These are phyloP conservation scores for Musa schizocarpa DNA, from an alignment of 176 grass and related monocot species.

Conservation along the genomic window DNA sequence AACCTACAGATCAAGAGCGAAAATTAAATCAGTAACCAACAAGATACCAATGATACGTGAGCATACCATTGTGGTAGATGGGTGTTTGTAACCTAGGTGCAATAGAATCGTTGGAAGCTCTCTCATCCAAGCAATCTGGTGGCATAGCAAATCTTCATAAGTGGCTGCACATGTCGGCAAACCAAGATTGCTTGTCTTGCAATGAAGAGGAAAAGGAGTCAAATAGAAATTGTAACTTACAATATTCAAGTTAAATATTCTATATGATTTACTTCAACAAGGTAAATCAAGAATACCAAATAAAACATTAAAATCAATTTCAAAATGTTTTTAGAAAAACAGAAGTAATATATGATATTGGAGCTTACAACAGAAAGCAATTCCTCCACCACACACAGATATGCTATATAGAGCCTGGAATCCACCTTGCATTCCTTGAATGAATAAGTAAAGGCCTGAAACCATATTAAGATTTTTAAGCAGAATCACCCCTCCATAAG, in stretches of 20 bases:
- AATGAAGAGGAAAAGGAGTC: not conserved
- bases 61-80: conserved; percentile 2
- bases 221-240: not conserved
- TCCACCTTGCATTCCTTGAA: conserved; percentile 15
- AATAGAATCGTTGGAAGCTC: conserved; percentile 1
- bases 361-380: not conserved
- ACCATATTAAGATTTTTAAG: not conserved
- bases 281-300: not conserved
- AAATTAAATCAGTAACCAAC: not conserved
- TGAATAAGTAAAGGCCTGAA: conserved; percentile 14
- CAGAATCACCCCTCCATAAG: not conserved
- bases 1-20: not conserved
- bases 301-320: not conserved
- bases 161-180: not conserved
- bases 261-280: too few relatives aligned
- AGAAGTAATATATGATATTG: not conserved
- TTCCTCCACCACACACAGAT: conserved; percentile 6
- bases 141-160: not conserved
- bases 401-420: not conserved
- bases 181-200: not conserved
- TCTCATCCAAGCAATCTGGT: conserved; percentile 10
- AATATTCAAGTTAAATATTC: too few relatives aligned
- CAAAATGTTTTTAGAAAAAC: not conserved
- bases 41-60: not conserved
- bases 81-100: not conserved